Evolutionary conservation across 208 protist species (phyloP), one percentile per base, ranked within the genome.

Genomic region (Crithidia mellificae): DNA sequence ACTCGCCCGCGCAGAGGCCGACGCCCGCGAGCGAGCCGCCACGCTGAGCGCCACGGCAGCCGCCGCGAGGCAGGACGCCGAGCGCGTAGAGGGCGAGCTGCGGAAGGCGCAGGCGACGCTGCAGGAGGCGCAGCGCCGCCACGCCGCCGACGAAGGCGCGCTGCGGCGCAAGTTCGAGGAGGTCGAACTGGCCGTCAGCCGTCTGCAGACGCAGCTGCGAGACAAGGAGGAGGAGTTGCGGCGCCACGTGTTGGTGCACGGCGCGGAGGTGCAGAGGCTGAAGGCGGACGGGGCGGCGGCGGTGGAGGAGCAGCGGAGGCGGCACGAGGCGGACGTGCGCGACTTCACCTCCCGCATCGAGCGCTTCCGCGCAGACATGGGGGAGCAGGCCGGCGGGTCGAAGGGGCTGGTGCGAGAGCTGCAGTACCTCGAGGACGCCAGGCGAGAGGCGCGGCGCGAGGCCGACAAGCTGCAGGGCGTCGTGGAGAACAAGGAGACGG

Each of bases 171-270:
- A 72, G 20, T 29, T 85, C n/a, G 80, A 87, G 34, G 81, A 83
- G 62, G 43, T 77, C 0, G 64, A 72, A 36, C 30, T 64, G 8
- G 69, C 32, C 1, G 57, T 75, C 2, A 74, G 83, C 20, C 52
- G 77, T 9, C 66, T 78, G 49, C 77, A 80, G 49, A 49, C 77
- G 59, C 76, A 82, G 69, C 70, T 90, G 17, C 77, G 77, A 20
- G 79, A 85, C 53, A 78, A 73, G 62, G 84, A 88, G 54, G 82
- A 88, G 62, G 80, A 82, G 25, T 30, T 63, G 44, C 80, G 84
- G 24, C 61, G 69, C 12, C 38, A 63, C 2, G 39, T 61, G 59
- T 25, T 84, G 8, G 62, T 77, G 22, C 79, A 92, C 58, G 53
- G 74, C 24, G 79, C 77, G 46, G 76, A 77, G 51, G 2, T 88